Evolutionary conservation across 441 rosid genomes (phyloP), one percentile per base, ranked within the genome.

Genomic region (Gossypium gossypioides): DNA sequence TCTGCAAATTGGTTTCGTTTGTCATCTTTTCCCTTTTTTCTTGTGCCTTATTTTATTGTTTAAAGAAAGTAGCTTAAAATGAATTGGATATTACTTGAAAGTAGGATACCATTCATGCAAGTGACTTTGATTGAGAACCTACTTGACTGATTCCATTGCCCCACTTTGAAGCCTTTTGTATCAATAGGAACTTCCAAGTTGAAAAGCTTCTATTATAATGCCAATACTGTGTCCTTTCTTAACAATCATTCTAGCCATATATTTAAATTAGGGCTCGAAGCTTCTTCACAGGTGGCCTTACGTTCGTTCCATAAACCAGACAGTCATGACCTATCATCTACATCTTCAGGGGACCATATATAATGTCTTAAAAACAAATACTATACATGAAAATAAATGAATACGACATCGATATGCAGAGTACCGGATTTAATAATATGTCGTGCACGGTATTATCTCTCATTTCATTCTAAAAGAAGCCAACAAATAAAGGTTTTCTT

Each of bases 11-110:
- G 51, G 52, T 57, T 34, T n/a, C 34, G n/a, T 55, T 69, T 34
- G 29, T 69, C 21, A 37, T 37, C 13, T 37, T 54, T 57, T 57
- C 37, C 65, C 1, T 34, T 34, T 34, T 42, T 24, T 25, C 44
- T 15, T 12, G 3, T 71, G 27, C 57, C 54, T 48, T 62, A 9
- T 24, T 62, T 61, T 73, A 16, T 58, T 57, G 54, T 67, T 51
- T 19, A 18, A 37, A 77, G 76, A 69, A 75, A 24, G 74, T 29
- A 72, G 67, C 72, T 72, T 27, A 51, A 34, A 1, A 34, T 34
- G 40, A 6, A 34, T 34, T 6, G 9, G 37, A 68, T 27, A 60
- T 52, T 72, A 55, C 73, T 71, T 67, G 57, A 54, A 59, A 68
- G 69, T 57, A 50, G 8, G 54, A n/a, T 50, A n/a, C 54, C 54